Base-by-base conservation (phyloP, 768 basidiomycete genomes). In the Naematelia encephala region DNA sequence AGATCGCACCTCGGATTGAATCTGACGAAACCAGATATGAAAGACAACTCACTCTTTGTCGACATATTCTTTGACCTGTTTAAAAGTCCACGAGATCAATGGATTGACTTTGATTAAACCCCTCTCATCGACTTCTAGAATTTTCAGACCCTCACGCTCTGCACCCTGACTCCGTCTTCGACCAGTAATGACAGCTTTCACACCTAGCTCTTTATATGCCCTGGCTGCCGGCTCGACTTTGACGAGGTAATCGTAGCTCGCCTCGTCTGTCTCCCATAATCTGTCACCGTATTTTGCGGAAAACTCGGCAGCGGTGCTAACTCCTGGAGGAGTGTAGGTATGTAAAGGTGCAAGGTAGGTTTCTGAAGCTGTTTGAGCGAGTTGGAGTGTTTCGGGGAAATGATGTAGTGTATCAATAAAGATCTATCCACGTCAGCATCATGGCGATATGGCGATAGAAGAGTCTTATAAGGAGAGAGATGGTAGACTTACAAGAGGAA, bases 321-420 rank as follows among this genome's bases (percentile, higher is more conserved):
- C 90, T 1, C 81, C 86, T 16, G 83, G 82, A 8, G 96, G 94
- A 64, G 82, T 87, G 80, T 86, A 96, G 5, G 89, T 84, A 73
- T 87, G 82, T 3, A 97, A 80, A 2, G 83, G 82, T 39, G 85
- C 80, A n/a, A 80, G 80, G 76, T 98, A 99, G 60, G 81, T 84
- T 65, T 81, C 75, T 70, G 86, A 84, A 16, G 92, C 89, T n/a
- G 86, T 85, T 34, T 87, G 84, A 10, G 93, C 87, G 46, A 99
- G 86, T 57, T 86, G 85, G 69, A 96, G 87, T 3, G 94, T 98
- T 80, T 97, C 90, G 2, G 81, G 80, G 78, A 99, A 99, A 80
- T 98, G 96, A 74, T 97, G 91, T 13, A 98, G 82, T 0, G 96
- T 98, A 80, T 99, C 93, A 74, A 97, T 79, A 80, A 99, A 98